Evolutionary conservation across 805 yeast species (phyloP), one percentile per base, ranked within the genome.

Genomic region (Starmerella riodocensis): DNA sequence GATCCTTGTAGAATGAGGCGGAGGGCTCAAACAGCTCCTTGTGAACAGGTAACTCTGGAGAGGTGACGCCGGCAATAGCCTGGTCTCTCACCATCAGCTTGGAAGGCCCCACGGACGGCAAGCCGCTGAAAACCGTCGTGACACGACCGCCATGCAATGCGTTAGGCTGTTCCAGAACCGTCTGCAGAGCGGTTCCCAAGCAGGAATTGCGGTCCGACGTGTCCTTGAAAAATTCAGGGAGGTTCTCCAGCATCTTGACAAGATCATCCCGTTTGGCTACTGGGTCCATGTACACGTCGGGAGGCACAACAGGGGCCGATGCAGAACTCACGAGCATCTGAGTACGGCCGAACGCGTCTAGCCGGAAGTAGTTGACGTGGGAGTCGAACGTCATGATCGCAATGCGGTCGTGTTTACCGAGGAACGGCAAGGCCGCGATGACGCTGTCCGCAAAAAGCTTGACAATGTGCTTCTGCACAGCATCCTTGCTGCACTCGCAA

Each of bases 81-180:
- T 38, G 25, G 33, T 58, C 64, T 7, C 66, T 50, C 32, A 52
- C 43, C 9, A 46, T 48, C 4, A 63, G 65, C 8, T 69, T 64
- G 4, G 95, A 95, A 0, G 84, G 78, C 0, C 94, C 94, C 69
- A 74, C 69, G 1, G 82, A 69, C 6, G 98, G 95, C 29, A 84
- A 57, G 2, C 76, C 62, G 2, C 82, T 68, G 30, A 86, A 60
- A 4, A 80, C 58, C 0, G 81, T 69, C 18, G 78, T 70, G 25
- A 88, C 75, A 50, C 86, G 81, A 43, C 97, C 98, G 7, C 91
- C 94, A 2, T 11, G 30, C 3, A 12, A 61, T 55, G 3, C 51
- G 51, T 32, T 67, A 67, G 21, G 85, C 62, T 6, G 84, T 37
- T 71, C 54, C 49, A 67, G 61, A 0, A 93, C 88, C 2, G 78